Evolutionary conservation across 2,329 filamentous ascomycete genomes (phyloP).

Genomic region (Byssochlamys sp.): DNA sequence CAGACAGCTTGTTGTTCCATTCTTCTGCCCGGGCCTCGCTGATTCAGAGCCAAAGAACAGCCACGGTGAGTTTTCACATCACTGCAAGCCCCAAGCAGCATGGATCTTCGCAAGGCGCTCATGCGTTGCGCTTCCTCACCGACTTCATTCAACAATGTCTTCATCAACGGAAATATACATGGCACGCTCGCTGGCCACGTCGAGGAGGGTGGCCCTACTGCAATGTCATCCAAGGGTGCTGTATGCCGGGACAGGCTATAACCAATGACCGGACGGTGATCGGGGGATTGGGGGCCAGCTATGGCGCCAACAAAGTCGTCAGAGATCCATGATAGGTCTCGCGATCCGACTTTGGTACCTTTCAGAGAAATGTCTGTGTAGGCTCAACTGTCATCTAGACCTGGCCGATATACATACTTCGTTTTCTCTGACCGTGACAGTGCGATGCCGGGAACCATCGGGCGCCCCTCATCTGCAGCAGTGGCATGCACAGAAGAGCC

Average conservation of each 20-base stretch:
- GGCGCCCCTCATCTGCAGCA: not conserved
- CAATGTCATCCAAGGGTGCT: not conserved
- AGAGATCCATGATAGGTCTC: not conserved
- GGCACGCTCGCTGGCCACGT: not conserved
- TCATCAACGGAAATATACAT: not conserved
- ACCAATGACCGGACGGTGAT: not conserved
- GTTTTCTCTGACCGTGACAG: not conserved
- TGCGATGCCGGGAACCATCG: not conserved
- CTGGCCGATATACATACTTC: not conserved
- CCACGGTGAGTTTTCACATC: not conserved
- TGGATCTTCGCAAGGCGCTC: not conserved
- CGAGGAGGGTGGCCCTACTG: not conserved
- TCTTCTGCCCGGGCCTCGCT: not conserved
- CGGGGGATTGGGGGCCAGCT: not conserved
- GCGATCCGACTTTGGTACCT: not conserved
- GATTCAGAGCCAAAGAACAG: not conserved
- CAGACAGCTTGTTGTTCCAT: not conserved
- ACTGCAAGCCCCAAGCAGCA: not conserved
- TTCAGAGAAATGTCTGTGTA: not conserved
- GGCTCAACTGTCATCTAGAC: not conserved
- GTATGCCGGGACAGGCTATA: not conserved
- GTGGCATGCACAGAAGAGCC: not conserved
- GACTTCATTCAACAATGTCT: not conserved
- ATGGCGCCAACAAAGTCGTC: constrained; percentile 1
- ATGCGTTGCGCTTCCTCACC: not conserved